Conservation (phyloP, 2,329 filamentous ascomycete species). For the Huntiella omanensis region DNA sequence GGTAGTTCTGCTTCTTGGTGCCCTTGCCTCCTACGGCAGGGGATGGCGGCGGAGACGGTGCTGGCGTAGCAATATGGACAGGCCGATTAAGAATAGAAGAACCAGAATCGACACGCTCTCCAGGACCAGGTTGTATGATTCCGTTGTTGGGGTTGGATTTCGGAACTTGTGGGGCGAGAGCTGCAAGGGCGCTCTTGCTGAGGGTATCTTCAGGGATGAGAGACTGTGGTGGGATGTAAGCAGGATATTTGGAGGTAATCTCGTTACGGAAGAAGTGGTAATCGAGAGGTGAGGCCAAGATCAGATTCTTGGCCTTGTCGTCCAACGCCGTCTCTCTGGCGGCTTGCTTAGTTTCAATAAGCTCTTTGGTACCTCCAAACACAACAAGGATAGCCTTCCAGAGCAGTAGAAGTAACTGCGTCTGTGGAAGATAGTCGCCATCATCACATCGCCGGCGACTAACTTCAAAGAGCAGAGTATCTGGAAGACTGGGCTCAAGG, state of each 20-base stretch:
- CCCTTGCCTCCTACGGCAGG: conserved; percentile 74
- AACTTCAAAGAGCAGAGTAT: conserved; percentile 51
- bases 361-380: conserved; percentile 61
- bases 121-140: conserved; percentile 37
- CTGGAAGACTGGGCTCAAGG: conserved; percentile 48
- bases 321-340: conserved; percentile 42
- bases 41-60: conserved; percentile 85
- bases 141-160: conserved; percentile 41
- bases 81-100: conserved; percentile 79
- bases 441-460: conserved; percentile 57
- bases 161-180: conserved; percentile 55
- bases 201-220: conserved; percentile 74
- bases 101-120: conserved; percentile 36
- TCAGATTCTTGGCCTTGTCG: conserved; percentile 52
- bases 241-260: conserved; percentile 92
- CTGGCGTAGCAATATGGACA: conserved; percentile 95
- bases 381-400: conserved; percentile 83
- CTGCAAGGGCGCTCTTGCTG: conserved; percentile 77
- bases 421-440: conserved; percentile 40
- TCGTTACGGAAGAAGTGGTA: conserved; percentile 95
- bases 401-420: conserved; percentile 59
- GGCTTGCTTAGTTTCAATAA: conserved; percentile 54
- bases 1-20: conserved; percentile 97
- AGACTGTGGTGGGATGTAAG: conserved; percentile 76
- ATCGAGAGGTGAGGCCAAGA: conserved; percentile 84